Evolutionary conservation across 2,329 filamentous ascomycete species (phyloP).

Genomic region (Paecilomyces sp.): DNA sequence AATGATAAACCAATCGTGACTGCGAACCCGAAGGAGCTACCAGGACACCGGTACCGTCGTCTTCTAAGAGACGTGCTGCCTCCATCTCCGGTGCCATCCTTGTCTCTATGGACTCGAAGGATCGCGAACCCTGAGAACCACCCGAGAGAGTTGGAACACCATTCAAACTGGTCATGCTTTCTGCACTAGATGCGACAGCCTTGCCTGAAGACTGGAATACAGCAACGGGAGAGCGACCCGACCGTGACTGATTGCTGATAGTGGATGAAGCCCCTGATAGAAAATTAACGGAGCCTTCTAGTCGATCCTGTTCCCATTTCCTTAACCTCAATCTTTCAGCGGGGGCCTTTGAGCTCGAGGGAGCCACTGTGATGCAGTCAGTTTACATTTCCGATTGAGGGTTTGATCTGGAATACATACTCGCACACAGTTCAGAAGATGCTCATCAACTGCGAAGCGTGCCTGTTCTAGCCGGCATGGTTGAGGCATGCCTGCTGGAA

Average conservation of each 20-base stretch:
- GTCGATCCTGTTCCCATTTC: constrained; percentile 14
- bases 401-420: not conserved
- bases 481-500: not conserved
- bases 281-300: constrained; percentile 8
- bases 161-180: constrained; percentile 13
- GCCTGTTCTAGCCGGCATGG: not conserved
- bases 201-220: not conserved
- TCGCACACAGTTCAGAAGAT: not conserved
- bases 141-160: constrained; percentile 24
- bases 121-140: constrained; percentile 20
- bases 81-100: constrained; percentile 14
- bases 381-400: not conserved
- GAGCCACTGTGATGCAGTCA: not conserved
- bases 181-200: constrained; percentile 1
- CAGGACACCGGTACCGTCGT: constrained; percentile 22
- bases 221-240: not conserved
- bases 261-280: constrained; percentile 2
- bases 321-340: constrained; percentile 15
- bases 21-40: constrained; percentile 13
- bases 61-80: constrained; percentile 17
- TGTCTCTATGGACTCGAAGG: constrained; percentile 24
- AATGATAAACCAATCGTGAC: constrained; percentile 18
- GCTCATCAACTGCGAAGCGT: not conserved
- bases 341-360: constrained; percentile 1
- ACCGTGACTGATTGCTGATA: constrained; percentile 1